Conservation (phyloP, 805 yeast species). For the Gaillardinia entomophila region DNA sequence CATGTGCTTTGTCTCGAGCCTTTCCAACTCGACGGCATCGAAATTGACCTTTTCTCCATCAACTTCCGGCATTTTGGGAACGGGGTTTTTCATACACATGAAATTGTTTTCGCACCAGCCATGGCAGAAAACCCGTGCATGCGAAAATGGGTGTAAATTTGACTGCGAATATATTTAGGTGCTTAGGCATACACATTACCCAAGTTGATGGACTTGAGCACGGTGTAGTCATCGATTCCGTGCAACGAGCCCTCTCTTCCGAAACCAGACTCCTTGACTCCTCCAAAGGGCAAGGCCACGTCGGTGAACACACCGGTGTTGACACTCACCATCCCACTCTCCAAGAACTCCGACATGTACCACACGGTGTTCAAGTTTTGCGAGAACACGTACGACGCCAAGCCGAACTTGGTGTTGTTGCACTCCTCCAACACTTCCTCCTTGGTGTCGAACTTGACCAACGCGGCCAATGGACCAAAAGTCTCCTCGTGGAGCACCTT, state of each 20-base stretch:
- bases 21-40: background rate
- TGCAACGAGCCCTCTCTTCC: constrained; percentile 64
- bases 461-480: constrained; percentile 75
- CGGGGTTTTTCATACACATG: no score
- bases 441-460: constrained; percentile 52
- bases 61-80: no score
- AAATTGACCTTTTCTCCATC: background rate
- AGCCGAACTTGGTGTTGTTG: constrained; percentile 51
- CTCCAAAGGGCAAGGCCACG: constrained; percentile 53
- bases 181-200: constrained; percentile 39
- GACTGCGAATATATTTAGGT: no score
- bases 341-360: constrained; percentile 50
- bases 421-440: constrained; percentile 51
- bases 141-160: no score
- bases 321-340: constrained; percentile 61
- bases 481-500: constrained; percentile 63
- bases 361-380: constrained; percentile 45
- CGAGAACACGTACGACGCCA: constrained; percentile 56
- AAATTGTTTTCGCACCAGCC: no score
- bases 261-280: constrained; percentile 61
- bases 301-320: constrained; percentile 56
- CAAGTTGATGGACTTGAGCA: constrained; percentile 45
- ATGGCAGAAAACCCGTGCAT: no score
- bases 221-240: constrained; percentile 58
- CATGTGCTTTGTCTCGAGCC: background rate